A percentile compares a stretch with the other conserved stretches of the same genome.
Evolutionary conservation across 495 filamentous ascomycete species (phyloP).

Genomic region (Penicillium turbatum): DNA sequence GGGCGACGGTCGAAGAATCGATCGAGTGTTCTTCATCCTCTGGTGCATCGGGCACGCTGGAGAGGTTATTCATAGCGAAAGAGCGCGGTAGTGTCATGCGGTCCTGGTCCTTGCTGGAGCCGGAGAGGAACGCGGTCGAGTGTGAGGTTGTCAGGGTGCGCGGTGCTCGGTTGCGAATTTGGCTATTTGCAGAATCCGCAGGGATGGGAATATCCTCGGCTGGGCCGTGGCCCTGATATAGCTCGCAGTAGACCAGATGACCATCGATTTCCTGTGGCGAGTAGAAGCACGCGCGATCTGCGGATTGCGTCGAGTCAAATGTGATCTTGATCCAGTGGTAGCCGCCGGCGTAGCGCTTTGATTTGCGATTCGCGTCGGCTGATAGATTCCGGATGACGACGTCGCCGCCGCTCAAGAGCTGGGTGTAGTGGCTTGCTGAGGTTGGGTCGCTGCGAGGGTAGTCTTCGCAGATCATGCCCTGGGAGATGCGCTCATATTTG

Average conservation of each 20-base stretch:
- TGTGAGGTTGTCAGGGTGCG: slow-evolving; percentile 38
- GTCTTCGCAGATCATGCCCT: slow-evolving; percentile 81
- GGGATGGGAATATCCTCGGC: slow-evolving; percentile 59
- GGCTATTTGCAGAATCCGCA: slow-evolving; percentile 31
- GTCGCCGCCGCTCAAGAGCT: slow-evolving; percentile 58
- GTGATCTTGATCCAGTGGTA: slow-evolving; percentile 91
- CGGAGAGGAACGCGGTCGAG: slow-evolving; percentile 38
- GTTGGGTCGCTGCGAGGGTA: slow-evolving; percentile 64
- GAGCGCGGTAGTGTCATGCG: slow-evolving; percentile 44
- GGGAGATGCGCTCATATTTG: slow-evolving; percentile 71
- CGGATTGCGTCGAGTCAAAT: slow-evolving; percentile 76
- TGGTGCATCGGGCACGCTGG: slow-evolving; percentile 24
- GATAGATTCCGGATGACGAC: slow-evolving; percentile 61
- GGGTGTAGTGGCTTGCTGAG: slow-evolving; percentile 49
- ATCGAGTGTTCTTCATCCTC: slow-evolving; percentile 30
- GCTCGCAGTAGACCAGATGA: slow-evolving; percentile 72
- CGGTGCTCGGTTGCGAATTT: slow-evolving; percentile 23
- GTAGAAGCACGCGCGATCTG: slow-evolving; percentile 67
- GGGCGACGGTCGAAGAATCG: slow-evolving; percentile 31
- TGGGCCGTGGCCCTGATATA: slow-evolving; percentile 67
- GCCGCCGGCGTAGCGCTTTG: slow-evolving; percentile 71
- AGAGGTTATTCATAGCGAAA: slow-evolving; percentile 42
- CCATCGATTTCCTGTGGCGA: slow-evolving; percentile 76
- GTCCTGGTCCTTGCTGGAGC: slow-evolving; percentile 29
- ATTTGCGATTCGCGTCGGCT: slow-evolving; percentile 64